phyloP scores from a whole-genome alignment of 2,329 filamentous ascomycete genomes.

The Cordyceps farinosa region DNA sequence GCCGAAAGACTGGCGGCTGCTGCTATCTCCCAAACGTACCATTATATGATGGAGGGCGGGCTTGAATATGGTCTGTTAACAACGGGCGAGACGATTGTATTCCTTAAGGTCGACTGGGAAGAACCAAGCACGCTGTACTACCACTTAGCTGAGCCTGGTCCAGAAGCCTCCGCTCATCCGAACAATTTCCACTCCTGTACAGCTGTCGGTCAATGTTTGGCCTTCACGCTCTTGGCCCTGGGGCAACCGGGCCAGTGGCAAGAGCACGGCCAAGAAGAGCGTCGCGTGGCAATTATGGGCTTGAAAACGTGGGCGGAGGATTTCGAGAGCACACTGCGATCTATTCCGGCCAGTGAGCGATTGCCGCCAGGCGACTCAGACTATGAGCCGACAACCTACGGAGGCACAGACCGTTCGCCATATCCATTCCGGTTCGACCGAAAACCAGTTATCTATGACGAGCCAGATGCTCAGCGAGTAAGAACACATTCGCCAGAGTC shows the following conservation, averaged over 20 bases:
- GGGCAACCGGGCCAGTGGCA: neutral
- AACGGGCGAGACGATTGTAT: conserved; percentile 42
- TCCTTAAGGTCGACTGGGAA: conserved; percentile 35
- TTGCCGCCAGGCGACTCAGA: conserved; percentile 16
- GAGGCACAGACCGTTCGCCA: conserved; percentile 22
- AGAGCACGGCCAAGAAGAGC: conserved; percentile 23
- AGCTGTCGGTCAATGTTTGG: conserved; percentile 16
- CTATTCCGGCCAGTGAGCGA: conserved; percentile 22
- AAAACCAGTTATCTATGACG: neutral
- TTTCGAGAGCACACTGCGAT: conserved; percentile 25
- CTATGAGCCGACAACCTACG: conserved; percentile 23
- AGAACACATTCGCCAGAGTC: conserved; percentile 14
- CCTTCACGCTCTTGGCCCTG: conserved; percentile 15
- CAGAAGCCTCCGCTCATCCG: neutral
- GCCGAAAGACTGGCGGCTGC: conserved; percentile 38
- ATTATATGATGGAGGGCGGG: conserved; percentile 47
- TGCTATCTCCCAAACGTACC: conserved; percentile 45
- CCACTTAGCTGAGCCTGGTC: conserved; percentile 6
- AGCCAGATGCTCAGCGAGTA: conserved; percentile 7
- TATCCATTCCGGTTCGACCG: neutral
- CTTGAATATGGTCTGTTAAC: conserved; percentile 41
- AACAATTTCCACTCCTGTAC: neutral
- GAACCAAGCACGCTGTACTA: conserved; percentile 16
- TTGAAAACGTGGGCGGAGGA: conserved; percentile 25
- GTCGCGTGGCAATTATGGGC: conserved; percentile 8